Evolutionary conservation across 345 rosid genomes (phyloP), one percentile per base, ranked within the genome.

Genomic region (Boechera divaricarpa): DNA sequence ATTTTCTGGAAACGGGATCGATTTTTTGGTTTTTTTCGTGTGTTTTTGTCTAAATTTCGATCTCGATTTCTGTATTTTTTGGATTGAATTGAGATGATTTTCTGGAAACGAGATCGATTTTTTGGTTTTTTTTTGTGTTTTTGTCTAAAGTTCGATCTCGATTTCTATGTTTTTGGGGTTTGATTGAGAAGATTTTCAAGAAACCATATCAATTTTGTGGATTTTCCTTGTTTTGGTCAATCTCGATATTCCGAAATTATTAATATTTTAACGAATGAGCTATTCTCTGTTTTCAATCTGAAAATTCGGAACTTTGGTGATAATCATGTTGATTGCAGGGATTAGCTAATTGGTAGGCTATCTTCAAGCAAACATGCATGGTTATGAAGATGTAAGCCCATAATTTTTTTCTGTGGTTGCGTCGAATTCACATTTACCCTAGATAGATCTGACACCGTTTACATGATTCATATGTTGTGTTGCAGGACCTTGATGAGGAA

Each of bases 401-500:
- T 13, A 1, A 6, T 1, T 6, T 69, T 2, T 8, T 38, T 0
- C 11, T 18, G 3, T 38, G 47, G 0, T 60, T 60, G 10, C 0
- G 4, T 21, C 6, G 9, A 32, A 51, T 70, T 39, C 21, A 5
- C 24, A 16, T 36, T 7, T 3, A 15, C 18, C 6, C 2, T 13
- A 1, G 52, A 41, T 55, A 2, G 58, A 51, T 73, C 33, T 28
- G 24, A 53, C 29, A 28, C 4, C 2, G 54, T 32, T 58, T 41
- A 13, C 31, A 32, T 48, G 63, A 67, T 68, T 48, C 63, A 9
- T 47, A n/a, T 69, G 32, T 59, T 8, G 13, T 32, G 21, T 58
- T 76, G 66, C 77, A 80, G 80, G 83, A 80, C 32, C 54, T 72
- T 72, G 80, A 76, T 7, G 83, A 76, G 4, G 69, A 72, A 42